Percentiles rank a stretch among this genome's conserved stretches.
Conservation (phyloP, 805 yeast genomes). For the Metschnikowia noctiluminum region DNA sequence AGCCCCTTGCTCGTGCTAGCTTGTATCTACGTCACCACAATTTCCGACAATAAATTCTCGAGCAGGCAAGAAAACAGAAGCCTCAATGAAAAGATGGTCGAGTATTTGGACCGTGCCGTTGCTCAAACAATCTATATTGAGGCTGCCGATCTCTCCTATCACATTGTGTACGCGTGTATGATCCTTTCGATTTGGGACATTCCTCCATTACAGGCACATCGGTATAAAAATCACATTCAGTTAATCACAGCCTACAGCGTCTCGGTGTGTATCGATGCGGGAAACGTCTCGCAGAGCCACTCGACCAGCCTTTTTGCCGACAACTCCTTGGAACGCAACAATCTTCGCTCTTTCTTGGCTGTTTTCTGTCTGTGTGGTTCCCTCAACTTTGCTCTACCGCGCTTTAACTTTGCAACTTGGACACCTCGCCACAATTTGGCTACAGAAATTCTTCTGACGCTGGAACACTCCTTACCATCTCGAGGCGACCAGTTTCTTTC, state of each 20-base stretch:
- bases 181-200: conserved; percentile 51
- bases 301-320: conserved; percentile 14
- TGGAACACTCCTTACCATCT: background rate
- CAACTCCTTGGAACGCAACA: conserved; percentile 23
- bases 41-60: conserved; percentile 33
- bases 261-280: conserved; percentile 49
- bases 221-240: conserved; percentile 51
- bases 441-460: conserved; percentile 14
- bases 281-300: conserved; percentile 19
- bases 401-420: conserved; percentile 51
- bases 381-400: conserved; percentile 47
- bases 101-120: conserved; percentile 44
- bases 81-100: conserved; percentile 39
- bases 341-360: conserved; percentile 42
- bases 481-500: conserved; percentile 32
- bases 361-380: conserved; percentile 52
- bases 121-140: conserved; percentile 42
- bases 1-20: conserved; percentile 44
- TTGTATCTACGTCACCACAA: conserved; percentile 45
- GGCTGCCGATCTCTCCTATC: conserved; percentile 41
- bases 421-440: conserved; percentile 41
- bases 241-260: conserved; percentile 43
- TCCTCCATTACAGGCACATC: conserved; percentile 51
- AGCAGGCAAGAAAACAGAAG: conserved; percentile 22
- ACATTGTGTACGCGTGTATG: conserved; percentile 41